Evolutionary conservation across 768 basidiomycete genomes (phyloP), one percentile per base, ranked within the genome.

Genomic region (Russula sp.): DNA sequence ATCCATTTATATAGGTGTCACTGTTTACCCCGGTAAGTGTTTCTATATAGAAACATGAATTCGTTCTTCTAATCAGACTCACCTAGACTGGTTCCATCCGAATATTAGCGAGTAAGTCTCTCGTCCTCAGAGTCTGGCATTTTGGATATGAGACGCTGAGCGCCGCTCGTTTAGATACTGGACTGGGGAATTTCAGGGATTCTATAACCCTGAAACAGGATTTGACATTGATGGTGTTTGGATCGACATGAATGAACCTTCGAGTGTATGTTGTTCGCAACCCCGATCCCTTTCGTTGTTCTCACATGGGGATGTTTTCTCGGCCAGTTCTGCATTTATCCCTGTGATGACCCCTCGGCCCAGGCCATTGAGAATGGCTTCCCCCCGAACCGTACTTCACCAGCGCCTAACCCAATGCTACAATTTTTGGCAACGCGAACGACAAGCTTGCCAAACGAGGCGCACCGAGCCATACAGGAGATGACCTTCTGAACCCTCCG

Each of bases 171-270:
- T 22, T 24, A 85, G 84, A 30, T 85, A 79, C 70, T 90, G 88
- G 88, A 81, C 74, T 2, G 81, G 79, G 46, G 86, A 88, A 65
- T 87, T 86, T 72, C 63, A 76, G 32, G 55, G 75, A 8, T 87
- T 89, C 73, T 87, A 84, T 71, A 77, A 75, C 64, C 78, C 83
- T 0, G 65, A 76, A 14, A 78, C 73, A 0, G 86, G 86, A 1
- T 64, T 89, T 10, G 83, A 88, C 62, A 87, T 88, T 34, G 86
- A 88, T 65, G 87, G 87, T 11, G 81, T 81, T 20, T 89, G 88
- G 89, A 87, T 88, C 28, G 86, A 87, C 67, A 87, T 87, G 87
- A 88, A 89, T 71, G 87, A 89, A 64, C 87, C 88, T 7, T 73
- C 85, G 3, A 88, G 80, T 64, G 87, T 88, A 67, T 28, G 81